Percentiles rank a stretch among this genome's conserved stretches.
phyloP scores from a whole-genome alignment of 352 stramenopile genomes.

The Saprolegnia diclina region DNA sequence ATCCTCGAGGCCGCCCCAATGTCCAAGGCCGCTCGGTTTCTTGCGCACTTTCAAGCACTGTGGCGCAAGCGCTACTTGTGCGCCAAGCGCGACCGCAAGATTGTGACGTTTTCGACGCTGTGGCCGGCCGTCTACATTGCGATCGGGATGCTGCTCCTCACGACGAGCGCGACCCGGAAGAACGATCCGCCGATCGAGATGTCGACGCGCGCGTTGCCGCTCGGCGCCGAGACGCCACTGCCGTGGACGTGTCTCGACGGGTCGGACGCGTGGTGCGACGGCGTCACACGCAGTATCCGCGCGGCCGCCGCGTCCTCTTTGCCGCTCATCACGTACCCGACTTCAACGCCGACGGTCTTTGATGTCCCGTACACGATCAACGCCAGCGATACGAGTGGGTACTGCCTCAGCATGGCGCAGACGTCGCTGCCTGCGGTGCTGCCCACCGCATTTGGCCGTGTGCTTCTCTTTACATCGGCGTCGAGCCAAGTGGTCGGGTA shows the following conservation, averaged over 20 bases:
- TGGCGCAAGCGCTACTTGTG: constrained; percentile 27
- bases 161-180: constrained; percentile 20
- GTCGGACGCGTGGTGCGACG: background rate
- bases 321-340: constrained; percentile 9
- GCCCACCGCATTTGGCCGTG: too few species aligned
- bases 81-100: constrained; percentile 26
- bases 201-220: background rate
- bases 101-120: constrained; percentile 29
- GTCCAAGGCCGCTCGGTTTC: constrained; percentile 35
- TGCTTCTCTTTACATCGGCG: constrained; percentile 42
- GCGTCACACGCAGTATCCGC: background rate
- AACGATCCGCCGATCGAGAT: constrained; percentile 16
- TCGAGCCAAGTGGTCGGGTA: constrained; percentile 48
- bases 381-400: constrained; percentile 40
- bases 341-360: constrained; percentile 49
- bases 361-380: constrained; percentile 50
- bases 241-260: background rate
- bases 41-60: constrained; percentile 29
- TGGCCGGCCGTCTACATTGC: constrained; percentile 31
- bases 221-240: background rate
- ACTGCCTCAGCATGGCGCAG: constrained; percentile 41
- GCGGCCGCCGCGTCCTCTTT: background rate
- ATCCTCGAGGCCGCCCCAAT: constrained; percentile 26
- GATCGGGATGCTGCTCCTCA: constrained; percentile 30
- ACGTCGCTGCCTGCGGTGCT: too few species aligned